These are phyloP conservation scores for Beauveria australis DNA, from an alignment of 2,329 filamentous ascomycete species.

Conservation along the genomic window DNA sequence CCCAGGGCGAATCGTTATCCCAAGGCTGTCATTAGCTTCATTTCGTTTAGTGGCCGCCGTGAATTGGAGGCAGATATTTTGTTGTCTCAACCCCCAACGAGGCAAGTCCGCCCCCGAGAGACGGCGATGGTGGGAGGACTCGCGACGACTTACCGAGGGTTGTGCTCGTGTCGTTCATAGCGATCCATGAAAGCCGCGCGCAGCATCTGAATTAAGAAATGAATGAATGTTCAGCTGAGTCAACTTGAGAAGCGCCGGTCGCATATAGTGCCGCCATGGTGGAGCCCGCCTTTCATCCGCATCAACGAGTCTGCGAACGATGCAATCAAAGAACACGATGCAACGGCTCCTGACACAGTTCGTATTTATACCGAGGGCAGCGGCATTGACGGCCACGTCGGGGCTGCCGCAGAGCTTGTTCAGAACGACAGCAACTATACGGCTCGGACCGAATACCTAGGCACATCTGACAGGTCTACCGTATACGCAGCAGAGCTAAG, in stretches of 20 bases:
- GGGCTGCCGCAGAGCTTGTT: too few relatives aligned
- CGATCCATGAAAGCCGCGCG: not conserved
- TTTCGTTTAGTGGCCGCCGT: not conserved
- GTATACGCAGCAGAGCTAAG: constrained; percentile 22
- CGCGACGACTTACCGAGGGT: constrained; percentile 3
- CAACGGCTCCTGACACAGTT: constrained; percentile 15
- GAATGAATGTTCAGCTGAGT: not conserved
- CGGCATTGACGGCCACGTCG: not conserved
- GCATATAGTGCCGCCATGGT: constrained; percentile 8
- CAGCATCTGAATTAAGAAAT: not conserved
- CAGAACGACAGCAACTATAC: too few relatives aligned
- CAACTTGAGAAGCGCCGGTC: constrained; percentile 13
- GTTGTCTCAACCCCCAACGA: not conserved
- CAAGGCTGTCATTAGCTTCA: not conserved
- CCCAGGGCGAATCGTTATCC: not conserved
- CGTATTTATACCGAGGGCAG: constrained; percentile 11
- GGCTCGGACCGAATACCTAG: constrained; percentile 17
- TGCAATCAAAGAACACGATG: constrained; percentile 7
- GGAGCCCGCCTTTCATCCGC: not conserved
- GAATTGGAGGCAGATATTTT: not conserved
- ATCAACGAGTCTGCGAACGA: not conserved
- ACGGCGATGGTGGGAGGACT: constrained; percentile 4
- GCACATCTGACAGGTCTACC: constrained; percentile 18
- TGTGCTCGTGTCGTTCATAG: constrained; percentile 1
- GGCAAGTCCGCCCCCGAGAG: not conserved